Evolutionary conservation across 2,329 filamentous ascomycete species (phyloP).

Genomic region (Blastomyces parvus): DNA sequence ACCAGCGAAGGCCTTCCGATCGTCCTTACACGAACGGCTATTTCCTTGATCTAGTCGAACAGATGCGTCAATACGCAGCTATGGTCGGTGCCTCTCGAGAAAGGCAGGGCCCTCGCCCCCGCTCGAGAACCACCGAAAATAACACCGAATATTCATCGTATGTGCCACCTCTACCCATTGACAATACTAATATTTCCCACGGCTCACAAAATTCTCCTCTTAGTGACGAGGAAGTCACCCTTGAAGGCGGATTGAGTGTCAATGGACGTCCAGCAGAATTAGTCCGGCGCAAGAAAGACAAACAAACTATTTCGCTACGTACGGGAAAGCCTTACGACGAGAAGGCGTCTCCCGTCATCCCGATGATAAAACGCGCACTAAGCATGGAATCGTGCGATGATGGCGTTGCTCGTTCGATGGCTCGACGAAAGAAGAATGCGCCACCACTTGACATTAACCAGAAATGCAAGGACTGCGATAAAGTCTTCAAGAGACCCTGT

Average conservation of each 20-base stretch:
- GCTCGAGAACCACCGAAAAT: constrained; percentile 23
- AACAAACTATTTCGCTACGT: constrained; percentile 64
- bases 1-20: constrained; percentile 75
- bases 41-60: constrained; percentile 90
- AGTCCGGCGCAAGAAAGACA: constrained; percentile 67
- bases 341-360: constrained; percentile 23
- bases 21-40: constrained; percentile 92
- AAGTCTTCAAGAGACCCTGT: constrained; percentile 93
- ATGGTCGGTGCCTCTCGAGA: constrained; percentile 69
- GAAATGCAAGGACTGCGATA: constrained; percentile 73
- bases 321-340: constrained; percentile 55
- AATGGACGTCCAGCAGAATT: constrained; percentile 78
- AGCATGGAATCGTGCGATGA: constrained; percentile 57
- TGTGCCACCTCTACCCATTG: constrained; percentile 17
- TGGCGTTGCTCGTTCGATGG: constrained; percentile 87
- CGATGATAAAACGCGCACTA: constrained; percentile 44
- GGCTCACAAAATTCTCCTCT: constrained; percentile 11
- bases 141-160: constrained; percentile 45
- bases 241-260: constrained; percentile 70
- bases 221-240: constrained; percentile 62
- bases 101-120: constrained; percentile 40
- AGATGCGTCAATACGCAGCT: constrained; percentile 81
- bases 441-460: constrained; percentile 74
- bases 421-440: constrained; percentile 86
- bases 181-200: neutral